Evolutionary conservation across 2,329 filamentous ascomycete species (phyloP).

Genomic region (Aspergillus japonicus): DNA sequence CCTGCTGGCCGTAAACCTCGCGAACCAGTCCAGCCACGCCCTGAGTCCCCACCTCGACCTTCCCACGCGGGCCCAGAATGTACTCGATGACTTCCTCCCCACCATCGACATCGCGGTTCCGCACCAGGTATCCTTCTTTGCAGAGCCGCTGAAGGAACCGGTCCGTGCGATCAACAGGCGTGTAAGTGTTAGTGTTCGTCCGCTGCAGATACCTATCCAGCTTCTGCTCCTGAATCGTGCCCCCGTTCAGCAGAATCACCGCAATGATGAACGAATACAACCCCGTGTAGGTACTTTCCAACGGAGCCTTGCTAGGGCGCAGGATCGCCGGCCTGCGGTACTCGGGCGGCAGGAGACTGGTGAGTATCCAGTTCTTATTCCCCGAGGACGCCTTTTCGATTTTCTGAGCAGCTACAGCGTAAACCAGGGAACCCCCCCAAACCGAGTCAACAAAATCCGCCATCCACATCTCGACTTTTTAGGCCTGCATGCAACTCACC

Average conservation of each 20-base stretch:
- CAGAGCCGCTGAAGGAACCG: conserved; percentile 71
- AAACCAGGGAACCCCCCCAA: no score
- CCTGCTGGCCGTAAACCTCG: conserved; percentile 50
- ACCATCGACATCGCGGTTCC: conserved; percentile 64
- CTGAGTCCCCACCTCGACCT: conserved; percentile 76
- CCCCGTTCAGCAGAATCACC: conserved; percentile 68
- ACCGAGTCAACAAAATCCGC: not conserved
- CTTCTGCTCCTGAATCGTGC: conserved; percentile 76
- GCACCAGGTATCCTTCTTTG: conserved; percentile 79
- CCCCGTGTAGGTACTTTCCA: conserved; percentile 76
- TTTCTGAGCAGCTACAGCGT: conserved; percentile 53
- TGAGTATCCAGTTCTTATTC: conserved; percentile 74
- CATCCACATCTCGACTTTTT: no score
- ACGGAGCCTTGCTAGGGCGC: conserved; percentile 64
- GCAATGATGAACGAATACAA: conserved; percentile 79
- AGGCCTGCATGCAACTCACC: no score
- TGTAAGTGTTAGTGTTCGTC: conserved; percentile 71
- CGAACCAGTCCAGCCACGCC: conserved; percentile 70
- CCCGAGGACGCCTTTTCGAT: conserved; percentile 44
- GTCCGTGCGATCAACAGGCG: conserved; percentile 74
- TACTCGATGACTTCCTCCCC: conserved; percentile 79
- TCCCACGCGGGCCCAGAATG: conserved; percentile 79
- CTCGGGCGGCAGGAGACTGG: conserved; percentile 65
- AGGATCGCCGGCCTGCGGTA: conserved; percentile 69
- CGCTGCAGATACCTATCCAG: conserved; percentile 72